Percentiles rank a stretch among this genome's conserved stretches.
These are phyloP conservation scores for Ceratocystis alfenasii DNA, from an alignment of 2,329 filamentous ascomycete genomes.

Conservation along the genomic window DNA sequence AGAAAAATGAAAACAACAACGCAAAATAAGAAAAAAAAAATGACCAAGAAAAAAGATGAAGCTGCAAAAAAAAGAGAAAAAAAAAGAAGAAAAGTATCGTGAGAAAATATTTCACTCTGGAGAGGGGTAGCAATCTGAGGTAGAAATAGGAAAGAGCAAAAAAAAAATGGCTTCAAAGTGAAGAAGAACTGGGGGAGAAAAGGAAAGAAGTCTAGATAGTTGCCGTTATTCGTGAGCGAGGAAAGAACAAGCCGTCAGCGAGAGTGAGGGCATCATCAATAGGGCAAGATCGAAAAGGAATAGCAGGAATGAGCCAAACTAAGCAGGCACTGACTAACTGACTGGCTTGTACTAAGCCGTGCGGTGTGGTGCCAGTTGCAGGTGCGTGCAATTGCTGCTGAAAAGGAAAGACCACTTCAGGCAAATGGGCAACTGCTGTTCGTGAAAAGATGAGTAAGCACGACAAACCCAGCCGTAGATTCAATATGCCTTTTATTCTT, in stretches of 20 bases:
- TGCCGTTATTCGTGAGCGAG: slow-evolving; percentile 8
- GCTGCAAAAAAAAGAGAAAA: background rate
- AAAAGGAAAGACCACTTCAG: slow-evolving; percentile 5
- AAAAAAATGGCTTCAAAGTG: background rate
- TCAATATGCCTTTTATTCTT: background rate
- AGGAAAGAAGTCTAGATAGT: slow-evolving; percentile 8
- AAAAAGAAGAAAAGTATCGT: background rate
- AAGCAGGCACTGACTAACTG: background rate
- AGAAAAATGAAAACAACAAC: slow-evolving; percentile 3
- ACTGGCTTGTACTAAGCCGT: background rate
- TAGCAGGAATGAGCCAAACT: background rate
- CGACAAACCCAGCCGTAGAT: background rate
- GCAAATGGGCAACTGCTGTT: background rate
- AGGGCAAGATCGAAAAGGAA: background rate
- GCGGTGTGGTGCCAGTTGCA: background rate
- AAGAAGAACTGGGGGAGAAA: slow-evolving; percentile 3
- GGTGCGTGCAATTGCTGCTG: background rate
- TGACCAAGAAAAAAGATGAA: slow-evolving; percentile 1
- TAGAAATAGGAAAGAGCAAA: slow-evolving; percentile 5
- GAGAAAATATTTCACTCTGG: background rate
- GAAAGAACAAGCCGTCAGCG: slow-evolving; percentile 1
- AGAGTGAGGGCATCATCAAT: background rate
- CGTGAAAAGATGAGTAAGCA: background rate
- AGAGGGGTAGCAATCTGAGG: background rate
- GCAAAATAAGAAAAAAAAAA: background rate